Conservation (phyloP, 148 eudicot species). For the Diospyros kaki region DNA sequence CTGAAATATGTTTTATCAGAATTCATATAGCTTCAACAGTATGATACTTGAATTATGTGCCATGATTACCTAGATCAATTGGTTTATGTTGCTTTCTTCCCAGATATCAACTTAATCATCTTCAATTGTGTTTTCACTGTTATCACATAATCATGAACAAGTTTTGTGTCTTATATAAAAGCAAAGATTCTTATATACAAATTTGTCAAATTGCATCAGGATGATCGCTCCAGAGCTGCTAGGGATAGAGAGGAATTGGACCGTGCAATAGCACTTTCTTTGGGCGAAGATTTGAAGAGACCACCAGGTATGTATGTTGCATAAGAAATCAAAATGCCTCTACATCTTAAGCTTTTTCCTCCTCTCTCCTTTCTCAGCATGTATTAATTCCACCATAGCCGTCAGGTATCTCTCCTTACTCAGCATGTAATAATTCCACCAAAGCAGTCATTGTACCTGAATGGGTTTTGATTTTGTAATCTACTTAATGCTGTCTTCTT, state of each 20-base stretch:
- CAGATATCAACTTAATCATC: not conserved
- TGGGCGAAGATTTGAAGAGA: conserved; percentile 64
- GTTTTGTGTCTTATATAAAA: not conserved
- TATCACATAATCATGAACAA: not conserved
- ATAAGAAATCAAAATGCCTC: not conserved
- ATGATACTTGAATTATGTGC: not conserved
- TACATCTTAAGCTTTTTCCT: not conserved
- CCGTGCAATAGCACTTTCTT: conserved; percentile 67
- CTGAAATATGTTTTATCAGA: not conserved
- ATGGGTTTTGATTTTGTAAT: not conserved
- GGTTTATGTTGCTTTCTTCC: not conserved
- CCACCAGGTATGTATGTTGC: conserved; percentile 46
- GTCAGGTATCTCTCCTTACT: too few relatives aligned
- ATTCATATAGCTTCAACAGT: not conserved
- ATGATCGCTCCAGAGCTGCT: conserved; percentile 54
- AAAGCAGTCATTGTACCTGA: too few relatives aligned
- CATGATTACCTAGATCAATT: not conserved
- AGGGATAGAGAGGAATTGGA: conserved; percentile 71
- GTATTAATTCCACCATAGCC: too few relatives aligned
- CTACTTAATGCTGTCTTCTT: not conserved
- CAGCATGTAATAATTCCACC: too few relatives aligned
- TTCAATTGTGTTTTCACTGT: not conserved
- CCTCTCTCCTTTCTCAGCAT: too few relatives aligned
- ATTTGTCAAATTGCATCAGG: conserved; percentile 38
- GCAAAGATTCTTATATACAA: conserved; percentile 2